Evolutionary conservation across 2,329 filamentous ascomycete genomes (phyloP), one percentile per base, ranked within the genome.

Genomic region (Volutella citrinella): DNA sequence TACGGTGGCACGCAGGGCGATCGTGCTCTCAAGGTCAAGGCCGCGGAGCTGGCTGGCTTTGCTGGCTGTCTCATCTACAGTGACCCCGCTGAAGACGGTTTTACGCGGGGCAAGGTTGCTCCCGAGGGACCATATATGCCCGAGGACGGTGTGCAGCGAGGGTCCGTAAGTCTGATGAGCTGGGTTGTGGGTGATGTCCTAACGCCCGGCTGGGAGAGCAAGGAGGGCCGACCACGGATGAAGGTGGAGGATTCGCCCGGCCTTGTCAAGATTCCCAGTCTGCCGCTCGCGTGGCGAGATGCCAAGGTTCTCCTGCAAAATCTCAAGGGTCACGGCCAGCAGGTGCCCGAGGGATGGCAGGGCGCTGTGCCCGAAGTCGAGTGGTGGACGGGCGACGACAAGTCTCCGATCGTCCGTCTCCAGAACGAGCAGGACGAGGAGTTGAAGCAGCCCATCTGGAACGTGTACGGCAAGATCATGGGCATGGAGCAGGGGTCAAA

Each of bases 101-200:
- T 90, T 52, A 61, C 76, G 18, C 77, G 78, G 46, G 90, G 89
- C 5, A 70, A 80, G 1, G 72, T 78, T 0, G 89, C 82, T 46
- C 90, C 91, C 0, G 69, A 84, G 16, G 90, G 89, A 21, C 78
- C 80, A 16, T 94, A 74, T 61, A 84, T 91, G 77, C 87, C 90
- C 0, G 73, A 75, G 2, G 87, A 93, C 53, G 85, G 82, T 27
- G 85, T 96, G 4, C 87, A 93, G 58, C 75, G 91, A 54, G 90
- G 84, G 5, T 76, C 80, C 5, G 93, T 96, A 17, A 84, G 83
- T 42, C 64, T 95, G 49, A 84, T 78, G 66, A 90, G 80, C 54
- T 89, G 82, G 79, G 78, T 95, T 5, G 65, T 94, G 1, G 93
- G 93, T 22, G 93, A 98, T 61, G 84, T 90, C n/a, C 72, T 97